Evolutionary conservation across 1,284 basidiomycete species (phyloP).

Genomic region (Cutaneotrichosporon cutaneum): DNA sequence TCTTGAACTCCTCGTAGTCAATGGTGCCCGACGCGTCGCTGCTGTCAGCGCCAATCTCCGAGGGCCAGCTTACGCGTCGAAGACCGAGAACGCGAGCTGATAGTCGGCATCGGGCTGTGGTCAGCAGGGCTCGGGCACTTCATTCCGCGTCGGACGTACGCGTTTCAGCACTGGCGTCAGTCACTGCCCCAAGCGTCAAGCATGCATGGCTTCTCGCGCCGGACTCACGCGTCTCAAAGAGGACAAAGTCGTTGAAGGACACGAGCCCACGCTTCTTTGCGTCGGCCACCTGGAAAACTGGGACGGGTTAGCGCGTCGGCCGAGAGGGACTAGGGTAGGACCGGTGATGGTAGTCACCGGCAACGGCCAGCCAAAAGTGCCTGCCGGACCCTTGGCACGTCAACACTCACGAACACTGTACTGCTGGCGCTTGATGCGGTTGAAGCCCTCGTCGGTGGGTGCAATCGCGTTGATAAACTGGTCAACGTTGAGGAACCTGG

Average conservation of each 20-base stretch:
- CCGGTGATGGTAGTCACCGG: conserved; percentile 9
- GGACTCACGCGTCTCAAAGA: conserved; percentile 71
- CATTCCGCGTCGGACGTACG: conserved; percentile 23
- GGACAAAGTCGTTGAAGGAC: conserved; percentile 90
- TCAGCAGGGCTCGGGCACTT: not conserved
- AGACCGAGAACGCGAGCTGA: conserved; percentile 93
- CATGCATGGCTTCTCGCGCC: not conserved
- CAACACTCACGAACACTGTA: conserved; percentile 63
- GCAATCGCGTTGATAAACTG: conserved; percentile 91
- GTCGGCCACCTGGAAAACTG: conserved; percentile 86
- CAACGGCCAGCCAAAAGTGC: not conserved
- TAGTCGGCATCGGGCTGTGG: conserved; percentile 84
- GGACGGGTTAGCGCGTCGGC: conserved; percentile 7
- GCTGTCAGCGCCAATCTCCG: conserved; percentile 8
- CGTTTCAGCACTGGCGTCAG: conserved; percentile 44
- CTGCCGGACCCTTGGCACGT: no score
- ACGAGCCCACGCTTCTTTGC: conserved; percentile 70
- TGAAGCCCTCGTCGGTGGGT: conserved; percentile 70
- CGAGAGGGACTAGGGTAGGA: not conserved
- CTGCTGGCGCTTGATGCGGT: conserved; percentile 78
- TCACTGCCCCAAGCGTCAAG: not conserved
- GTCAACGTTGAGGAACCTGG: conserved; percentile 71
- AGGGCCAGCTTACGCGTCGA: conserved; percentile 72
- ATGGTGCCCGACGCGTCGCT: conserved; percentile 86
- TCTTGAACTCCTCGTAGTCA: conserved; percentile 89